Evolutionary conservation across 495 filamentous ascomycete genomes (phyloP), one percentile per base, ranked within the genome.

Genomic region (Lophiotrema nucula): DNA sequence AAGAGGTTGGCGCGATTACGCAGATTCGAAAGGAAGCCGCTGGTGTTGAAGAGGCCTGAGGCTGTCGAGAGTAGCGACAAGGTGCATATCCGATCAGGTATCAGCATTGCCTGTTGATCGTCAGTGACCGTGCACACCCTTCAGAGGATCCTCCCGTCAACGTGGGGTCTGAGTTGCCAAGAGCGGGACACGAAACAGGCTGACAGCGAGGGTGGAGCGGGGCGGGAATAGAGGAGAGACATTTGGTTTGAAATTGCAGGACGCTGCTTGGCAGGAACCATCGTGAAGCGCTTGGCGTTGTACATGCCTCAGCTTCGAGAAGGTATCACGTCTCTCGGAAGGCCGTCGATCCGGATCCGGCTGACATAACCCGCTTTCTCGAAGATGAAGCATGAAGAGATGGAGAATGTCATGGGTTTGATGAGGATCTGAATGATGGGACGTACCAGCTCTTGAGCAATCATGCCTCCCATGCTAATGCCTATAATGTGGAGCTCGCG

Each of bases 381-480:
- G 42, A 52, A 59, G 38, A 47, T 59, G 57, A 60, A 60, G 57
- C 50, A 54, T 47, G 28, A 25, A 37, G 44, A 38, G 43, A 37
- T 53, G 43, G 50, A 48, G 46, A 56, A 38, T 3, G 24, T 2
- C 54, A 31, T 44, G 37, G 31, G 43, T 24, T 16, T 11, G 26
- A 37, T 21, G 26, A 55, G 60, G 52, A n/a, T 41, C 12, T 18
- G n/a, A n/a, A n/a, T n/a, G 22, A 48, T 25, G 28, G 27, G 31
- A 55, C 71, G 50, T 72, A 81, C 80, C 37, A 89, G 63, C 70
- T 95, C 90, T 72, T 95, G 90, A 13, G 87, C 84, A 67, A 95
- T 93, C 90, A 95, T 95, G 60, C 90, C 88, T 52, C 88, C 88
- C 74, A 92, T 84, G 41, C 81, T 85, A 26, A 88, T 80, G 39